A percentile compares a stretch with the other conserved stretches of the same genome.
Evolutionary conservation across 2,329 filamentous ascomycete genomes (phyloP).

Genomic region (Fusarium penzigii): DNA sequence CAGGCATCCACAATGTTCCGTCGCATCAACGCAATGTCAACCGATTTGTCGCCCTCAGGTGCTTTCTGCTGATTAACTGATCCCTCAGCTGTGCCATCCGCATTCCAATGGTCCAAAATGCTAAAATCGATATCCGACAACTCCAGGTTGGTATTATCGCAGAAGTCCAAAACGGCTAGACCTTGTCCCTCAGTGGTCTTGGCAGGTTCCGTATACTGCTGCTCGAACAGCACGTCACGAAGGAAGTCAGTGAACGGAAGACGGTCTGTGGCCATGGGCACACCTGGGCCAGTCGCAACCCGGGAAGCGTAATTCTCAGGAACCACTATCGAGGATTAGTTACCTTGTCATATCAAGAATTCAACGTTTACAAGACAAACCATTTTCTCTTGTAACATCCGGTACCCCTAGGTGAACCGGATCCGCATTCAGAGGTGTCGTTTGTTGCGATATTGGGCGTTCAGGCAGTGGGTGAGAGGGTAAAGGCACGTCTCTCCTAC

Average conservation of each 20-base stretch:
- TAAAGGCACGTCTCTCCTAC: constrained; percentile 6
- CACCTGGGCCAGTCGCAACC: constrained; percentile 15
- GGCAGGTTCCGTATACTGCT: constrained; percentile 37
- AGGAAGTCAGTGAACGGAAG: constrained; percentile 53
- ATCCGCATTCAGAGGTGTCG: constrained; percentile 13
- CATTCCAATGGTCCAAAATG: constrained; percentile 50
- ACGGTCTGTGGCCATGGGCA: constrained; percentile 33
- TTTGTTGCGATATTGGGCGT: constrained; percentile 17
- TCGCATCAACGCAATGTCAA: constrained; percentile 48
- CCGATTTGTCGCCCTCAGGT: constrained; percentile 37
- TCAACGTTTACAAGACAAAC: constrained; percentile 2
- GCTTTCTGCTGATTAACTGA: constrained; percentile 24
- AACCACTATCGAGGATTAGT: not conserved
- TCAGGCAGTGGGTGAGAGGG: constrained; percentile 10
- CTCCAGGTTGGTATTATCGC: constrained; percentile 50
- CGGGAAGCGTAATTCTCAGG: constrained; percentile 13
- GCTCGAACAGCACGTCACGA: constrained; percentile 52
- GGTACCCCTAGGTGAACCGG: constrained; percentile 21
- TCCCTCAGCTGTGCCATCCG: constrained; percentile 36
- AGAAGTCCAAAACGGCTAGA: constrained; percentile 50
- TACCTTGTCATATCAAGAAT: not conserved
- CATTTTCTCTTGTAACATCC: constrained; percentile 19
- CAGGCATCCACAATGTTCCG: constrained; percentile 49
- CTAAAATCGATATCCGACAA: constrained; percentile 55
- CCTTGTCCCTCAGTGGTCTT: constrained; percentile 42